phyloP scores from a whole-genome alignment of 2,329 filamentous ascomycete species.

The Aspergillus sojae region DNA sequence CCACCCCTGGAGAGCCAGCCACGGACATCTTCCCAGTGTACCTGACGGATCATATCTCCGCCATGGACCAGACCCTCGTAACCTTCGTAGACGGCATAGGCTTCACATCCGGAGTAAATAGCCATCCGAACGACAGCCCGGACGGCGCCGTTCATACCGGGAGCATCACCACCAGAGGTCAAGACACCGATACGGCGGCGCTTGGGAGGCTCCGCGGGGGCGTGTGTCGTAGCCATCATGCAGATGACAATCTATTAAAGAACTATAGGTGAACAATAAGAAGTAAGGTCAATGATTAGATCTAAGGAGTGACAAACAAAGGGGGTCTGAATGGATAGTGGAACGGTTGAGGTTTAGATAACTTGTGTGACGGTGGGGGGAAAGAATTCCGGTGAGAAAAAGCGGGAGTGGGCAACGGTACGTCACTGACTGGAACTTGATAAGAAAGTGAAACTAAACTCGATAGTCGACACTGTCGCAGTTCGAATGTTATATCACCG shows the following conservation, averaged over 20 bases:
- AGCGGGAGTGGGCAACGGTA: conserved; percentile 27
- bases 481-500: background rate
- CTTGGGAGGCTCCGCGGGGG: conserved; percentile 21
- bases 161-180: conserved; percentile 91
- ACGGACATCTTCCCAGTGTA: conserved; percentile 90
- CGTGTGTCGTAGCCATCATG: conserved; percentile 23
- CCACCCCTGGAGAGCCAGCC: conserved; percentile 92
- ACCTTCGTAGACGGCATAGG: conserved; percentile 83
- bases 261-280: conserved; percentile 8
- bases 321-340: conserved; percentile 7
- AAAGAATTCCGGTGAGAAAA: conserved; percentile 42
- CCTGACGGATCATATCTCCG: conserved; percentile 80
- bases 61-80: conserved; percentile 93
- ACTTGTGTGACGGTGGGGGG: conserved; percentile 19
- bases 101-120: conserved; percentile 78
- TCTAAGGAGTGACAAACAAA: conserved; percentile 3
- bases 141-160: conserved; percentile 90
- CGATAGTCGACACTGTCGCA: background rate
- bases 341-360: conserved; percentile 16
- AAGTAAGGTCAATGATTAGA: conserved; percentile 9
- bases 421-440: conserved; percentile 21
- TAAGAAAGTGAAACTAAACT: background rate
- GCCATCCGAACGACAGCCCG: conserved; percentile 87
- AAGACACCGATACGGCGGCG: conserved; percentile 75
- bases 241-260: conserved; percentile 10